Conservation (phyloP, 805 yeast species). For the Wickerhamomyces hampshirensis region DNA sequence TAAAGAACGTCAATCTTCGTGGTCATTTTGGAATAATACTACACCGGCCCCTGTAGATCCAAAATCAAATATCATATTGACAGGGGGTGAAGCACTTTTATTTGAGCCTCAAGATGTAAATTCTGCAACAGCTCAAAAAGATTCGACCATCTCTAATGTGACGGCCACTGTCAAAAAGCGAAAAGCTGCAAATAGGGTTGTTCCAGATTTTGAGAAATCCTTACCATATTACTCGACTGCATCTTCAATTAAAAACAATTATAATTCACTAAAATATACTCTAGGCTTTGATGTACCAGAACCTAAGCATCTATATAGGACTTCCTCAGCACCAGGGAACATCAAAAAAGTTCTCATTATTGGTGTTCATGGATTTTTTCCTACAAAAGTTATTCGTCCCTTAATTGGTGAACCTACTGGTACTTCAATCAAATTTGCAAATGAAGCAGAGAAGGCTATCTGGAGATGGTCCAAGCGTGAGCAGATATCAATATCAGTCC, state of each 20-base stretch:
- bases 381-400: constrained; percentile 78
- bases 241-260: constrained; percentile 17
- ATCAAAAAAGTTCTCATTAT: constrained; percentile 68
- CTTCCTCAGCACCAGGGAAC: constrained; percentile 6
- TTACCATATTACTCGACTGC: constrained; percentile 18
- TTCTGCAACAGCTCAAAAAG: constrained; percentile 3
- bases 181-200: constrained; percentile 18
- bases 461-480: constrained; percentile 49
- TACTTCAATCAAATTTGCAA: constrained; percentile 84
- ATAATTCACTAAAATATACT: constrained; percentile 20
- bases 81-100: constrained; percentile 23
- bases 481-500: constrained; percentile 44
- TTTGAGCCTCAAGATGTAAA: constrained; percentile 15
- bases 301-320: constrained; percentile 24
- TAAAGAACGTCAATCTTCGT: constrained; percentile 17
- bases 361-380: constrained; percentile 97
- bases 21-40: constrained; percentile 25
- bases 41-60: constrained; percentile 3
- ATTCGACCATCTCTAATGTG: background rate
- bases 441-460: constrained; percentile 81
- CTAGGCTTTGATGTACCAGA: constrained; percentile 24
- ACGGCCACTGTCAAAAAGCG: constrained; percentile 4
- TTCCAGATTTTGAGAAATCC: constrained; percentile 23
- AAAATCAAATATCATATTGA: constrained; percentile 15
- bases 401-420: constrained; percentile 95